Evolutionary conservation across 2,329 filamentous ascomycete genomes (phyloP).

Genomic region (Diaporthe velutina): DNA sequence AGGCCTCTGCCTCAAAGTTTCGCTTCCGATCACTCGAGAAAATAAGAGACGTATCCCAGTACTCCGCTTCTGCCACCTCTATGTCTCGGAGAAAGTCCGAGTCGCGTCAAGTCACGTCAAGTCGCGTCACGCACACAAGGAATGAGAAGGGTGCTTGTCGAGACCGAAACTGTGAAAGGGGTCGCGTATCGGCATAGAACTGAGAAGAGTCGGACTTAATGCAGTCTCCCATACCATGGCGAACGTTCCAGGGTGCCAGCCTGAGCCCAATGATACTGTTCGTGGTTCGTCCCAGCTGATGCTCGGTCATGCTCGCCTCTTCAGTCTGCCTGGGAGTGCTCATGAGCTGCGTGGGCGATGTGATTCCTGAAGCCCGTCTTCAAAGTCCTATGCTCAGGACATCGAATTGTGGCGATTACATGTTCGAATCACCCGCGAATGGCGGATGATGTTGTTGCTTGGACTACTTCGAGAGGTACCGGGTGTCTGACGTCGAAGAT

Average conservation of each 20-base stretch:
- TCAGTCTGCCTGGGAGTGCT: background rate
- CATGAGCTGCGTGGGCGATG: background rate
- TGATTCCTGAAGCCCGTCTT: background rate
- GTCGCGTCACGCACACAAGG: background rate
- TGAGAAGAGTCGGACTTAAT: background rate
- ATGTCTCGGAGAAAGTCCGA: conserved; percentile 1
- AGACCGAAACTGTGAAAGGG: no score
- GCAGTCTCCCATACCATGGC: background rate
- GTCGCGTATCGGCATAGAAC: background rate
- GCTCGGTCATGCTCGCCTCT: background rate
- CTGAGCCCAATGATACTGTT: background rate
- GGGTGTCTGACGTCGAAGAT: background rate
- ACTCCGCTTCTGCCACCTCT: background rate
- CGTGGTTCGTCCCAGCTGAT: no score
- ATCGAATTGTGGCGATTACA: background rate
- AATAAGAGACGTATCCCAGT: no score
- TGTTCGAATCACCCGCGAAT: no score
- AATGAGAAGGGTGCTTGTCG: background rate
- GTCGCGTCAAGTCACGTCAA: background rate
- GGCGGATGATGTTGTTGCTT: background rate
- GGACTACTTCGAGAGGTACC: no score
- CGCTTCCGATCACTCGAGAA: background rate
- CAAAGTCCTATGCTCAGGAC: background rate
- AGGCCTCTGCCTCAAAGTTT: background rate
- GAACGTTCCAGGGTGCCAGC: background rate